These are phyloP conservation scores for Limnanthes douglasii DNA, from an alignment of 345 rosid species.

Conservation along the genomic window DNA sequence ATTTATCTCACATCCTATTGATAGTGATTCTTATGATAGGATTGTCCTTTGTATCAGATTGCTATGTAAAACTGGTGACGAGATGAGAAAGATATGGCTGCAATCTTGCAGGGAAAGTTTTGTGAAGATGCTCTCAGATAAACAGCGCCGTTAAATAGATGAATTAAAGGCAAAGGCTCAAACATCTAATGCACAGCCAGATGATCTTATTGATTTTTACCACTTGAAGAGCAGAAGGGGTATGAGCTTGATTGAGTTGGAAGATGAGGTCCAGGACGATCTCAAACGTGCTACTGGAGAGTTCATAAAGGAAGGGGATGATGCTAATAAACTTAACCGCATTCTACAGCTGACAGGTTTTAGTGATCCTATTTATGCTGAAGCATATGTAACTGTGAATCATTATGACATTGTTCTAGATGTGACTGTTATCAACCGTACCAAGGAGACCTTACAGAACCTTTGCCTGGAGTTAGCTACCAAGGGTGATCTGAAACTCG, in stretches of 20 bases:
- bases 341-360: conserved; percentile 79
- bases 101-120: conserved; percentile 63
- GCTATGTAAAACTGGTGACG: conserved; percentile 53
- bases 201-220: conserved; percentile 74
- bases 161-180: conserved; percentile 71
- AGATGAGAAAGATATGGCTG: conserved; percentile 57
- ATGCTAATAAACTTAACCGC: conserved; percentile 70
- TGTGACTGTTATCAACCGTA: conserved; percentile 66
- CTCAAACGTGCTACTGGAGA: conserved; percentile 80
- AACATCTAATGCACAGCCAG: conserved; percentile 66
- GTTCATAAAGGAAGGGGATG: conserved; percentile 63
- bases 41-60: conserved; percentile 51
- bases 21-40: conserved; percentile 57
- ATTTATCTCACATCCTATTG: conserved; percentile 58
- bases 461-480: conserved; percentile 73
- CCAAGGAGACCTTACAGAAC: conserved; percentile 74
- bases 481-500: conserved; percentile 82
- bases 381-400: conserved; percentile 71
- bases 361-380: conserved; percentile 81
- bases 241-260: conserved; percentile 82
- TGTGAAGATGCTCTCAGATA: conserved; percentile 68
- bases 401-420: conserved; percentile 79
- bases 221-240: conserved; percentile 87
- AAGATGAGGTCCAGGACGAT: conserved; percentile 82
- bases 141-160: conserved; percentile 50